Base-by-base conservation (phyloP, 495 filamentous ascomycete genomes). In the Hypomontagnella submonticulosa region DNA sequence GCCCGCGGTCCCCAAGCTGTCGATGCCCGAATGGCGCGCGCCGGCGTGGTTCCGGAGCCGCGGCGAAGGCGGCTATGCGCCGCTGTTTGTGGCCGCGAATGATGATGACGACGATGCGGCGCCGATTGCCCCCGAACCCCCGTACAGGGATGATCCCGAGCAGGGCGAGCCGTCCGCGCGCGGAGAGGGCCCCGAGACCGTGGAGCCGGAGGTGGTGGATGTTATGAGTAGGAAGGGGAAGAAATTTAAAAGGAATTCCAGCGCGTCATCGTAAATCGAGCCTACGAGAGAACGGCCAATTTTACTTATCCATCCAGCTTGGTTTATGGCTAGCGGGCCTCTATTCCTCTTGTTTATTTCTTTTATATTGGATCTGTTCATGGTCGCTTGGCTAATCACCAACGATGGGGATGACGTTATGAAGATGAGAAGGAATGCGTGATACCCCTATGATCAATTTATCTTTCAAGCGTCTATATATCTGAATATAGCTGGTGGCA, bases 11-110 rank as follows among this genome's bases (percentile, higher is more conserved):
- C 66, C 69, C 11, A 57, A 55, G 33, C 43, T 71, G 12, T 71
- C 57, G 46, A 54, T 41, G 34, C 63, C 64, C 8, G 63, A 65
- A 47, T 76, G 71, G 74, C 73, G 61, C 66, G 67, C 58, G 9
- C 71, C 73, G 41, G 63, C 60, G 1, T 77, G 71, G 75, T 57
- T 77, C 38, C 56, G 61, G 23, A 36, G 59, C 7, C 58, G 60
- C 7, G 34, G 36, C 18, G 0, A 18, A 11, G 37, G 56, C 0
- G 63, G 63, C 13, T 58, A 75, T 13, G 60, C 62, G n/a, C 53
- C 48, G 5, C 37, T 78, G 44, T 75, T 79, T 19, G 74, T 73
- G 32, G 36, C 41, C 37, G 30, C 55, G 16, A 34, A 49, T 0
- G 61, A 67, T 36, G 65, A 73, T 23, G 70, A 72, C 4, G 33